phyloP scores from a whole-genome alignment of 176 grass and related monocot species.

The Luzula sylvatica region DNA sequence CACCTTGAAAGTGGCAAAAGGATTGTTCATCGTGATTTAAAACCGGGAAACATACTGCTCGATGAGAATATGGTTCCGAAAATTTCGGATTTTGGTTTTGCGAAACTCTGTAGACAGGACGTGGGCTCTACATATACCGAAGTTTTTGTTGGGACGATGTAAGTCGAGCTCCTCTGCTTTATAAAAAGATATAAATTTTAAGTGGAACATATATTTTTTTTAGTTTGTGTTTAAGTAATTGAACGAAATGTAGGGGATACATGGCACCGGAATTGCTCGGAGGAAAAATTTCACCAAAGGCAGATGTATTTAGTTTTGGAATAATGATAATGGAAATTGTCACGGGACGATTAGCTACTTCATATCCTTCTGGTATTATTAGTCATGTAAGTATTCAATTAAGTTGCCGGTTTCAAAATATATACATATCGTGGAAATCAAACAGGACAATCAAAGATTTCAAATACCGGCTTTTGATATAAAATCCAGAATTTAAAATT shows the following conservation, averaged over 20 bases:
- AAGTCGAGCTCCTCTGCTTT: no score
- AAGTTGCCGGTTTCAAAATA: no score
- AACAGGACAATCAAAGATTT: no score
- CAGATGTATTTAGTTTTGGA: constrained; percentile 60
- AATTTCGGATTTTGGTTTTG: constrained; percentile 55
- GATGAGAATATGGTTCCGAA: constrained; percentile 51
- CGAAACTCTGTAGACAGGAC: constrained; percentile 51
- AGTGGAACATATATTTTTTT: no score
- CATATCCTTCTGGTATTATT: constrained; percentile 27
- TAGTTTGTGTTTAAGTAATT: no score
- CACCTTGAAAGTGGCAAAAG: constrained; percentile 44
- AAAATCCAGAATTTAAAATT: constrained; percentile 16
- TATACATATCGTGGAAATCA: no score
- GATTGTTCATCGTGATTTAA: constrained; percentile 65
- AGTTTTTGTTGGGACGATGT: no score
- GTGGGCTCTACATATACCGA: constrained; percentile 1
- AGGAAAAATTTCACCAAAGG: constrained; percentile 51
- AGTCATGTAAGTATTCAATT: constrained; percentile 31
- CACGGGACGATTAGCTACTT: constrained; percentile 37
- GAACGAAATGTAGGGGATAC: constrained; percentile 19
- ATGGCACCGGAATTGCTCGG: constrained; percentile 61
- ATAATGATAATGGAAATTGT: constrained; percentile 54
- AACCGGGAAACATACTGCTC: constrained; percentile 57
- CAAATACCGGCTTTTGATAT: constrained; percentile 17
- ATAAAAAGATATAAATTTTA: no score